Percentiles rank a stretch among this genome's conserved stretches.
phyloP scores from a whole-genome alignment of 805 yeast genomes.

The Groenewaldozyma salmanticensis region DNA sequence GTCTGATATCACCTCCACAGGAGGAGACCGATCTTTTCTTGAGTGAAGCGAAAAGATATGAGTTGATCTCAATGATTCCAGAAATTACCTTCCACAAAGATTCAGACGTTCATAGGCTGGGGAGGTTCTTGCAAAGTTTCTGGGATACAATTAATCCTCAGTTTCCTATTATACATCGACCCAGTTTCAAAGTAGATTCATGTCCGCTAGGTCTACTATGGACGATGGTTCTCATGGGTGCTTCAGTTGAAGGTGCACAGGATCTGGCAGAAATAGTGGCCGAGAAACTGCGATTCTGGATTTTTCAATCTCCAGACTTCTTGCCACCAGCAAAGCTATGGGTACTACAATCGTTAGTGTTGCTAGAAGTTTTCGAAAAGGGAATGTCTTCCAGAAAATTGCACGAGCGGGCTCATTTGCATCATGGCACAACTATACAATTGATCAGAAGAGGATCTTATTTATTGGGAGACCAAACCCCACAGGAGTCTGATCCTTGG shows the following conservation, averaged over 20 bases:
- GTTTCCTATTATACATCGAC: conserved; percentile 48
- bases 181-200: conserved; percentile 42
- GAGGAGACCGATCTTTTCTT: conserved; percentile 28
- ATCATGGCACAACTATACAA: conserved; percentile 81
- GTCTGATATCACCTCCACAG: conserved; percentile 29
- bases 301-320: conserved; percentile 64
- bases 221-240: conserved; percentile 50
- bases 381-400: conserved; percentile 54
- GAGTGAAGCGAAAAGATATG: conserved; percentile 23
- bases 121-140: conserved; percentile 28
- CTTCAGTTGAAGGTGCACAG: conserved; percentile 30
- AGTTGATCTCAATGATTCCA: conserved; percentile 17
- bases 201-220: conserved; percentile 43
- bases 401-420: conserved; percentile 78
- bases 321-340: conserved; percentile 69
- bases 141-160: conserved; percentile 55
- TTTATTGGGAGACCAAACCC: conserved; percentile 28
- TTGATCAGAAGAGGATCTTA: conserved; percentile 66
- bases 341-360: conserved; percentile 62
- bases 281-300: conserved; percentile 53
- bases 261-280: conserved; percentile 40
- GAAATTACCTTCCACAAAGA: conserved; percentile 29
- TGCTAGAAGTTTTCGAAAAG: conserved; percentile 76
- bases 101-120: conserved; percentile 24
- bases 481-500: conserved; percentile 31